Evolutionary conservation across 345 rosid species (phyloP).

Genomic region (Viola odorata): DNA sequence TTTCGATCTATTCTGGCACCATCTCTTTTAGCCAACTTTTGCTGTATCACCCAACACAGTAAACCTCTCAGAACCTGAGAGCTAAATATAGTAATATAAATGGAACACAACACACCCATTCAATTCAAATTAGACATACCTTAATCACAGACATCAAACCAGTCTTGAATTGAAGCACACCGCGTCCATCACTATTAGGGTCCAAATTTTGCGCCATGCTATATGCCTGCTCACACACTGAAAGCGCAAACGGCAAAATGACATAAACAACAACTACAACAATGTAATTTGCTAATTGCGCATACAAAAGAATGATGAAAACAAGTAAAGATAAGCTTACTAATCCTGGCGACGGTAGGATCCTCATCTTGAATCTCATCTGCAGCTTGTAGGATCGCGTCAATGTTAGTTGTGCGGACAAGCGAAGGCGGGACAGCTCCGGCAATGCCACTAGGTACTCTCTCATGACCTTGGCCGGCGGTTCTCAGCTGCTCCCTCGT

Average conservation of each 20-base stretch:
- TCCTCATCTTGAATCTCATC: slow-evolving; percentile 89
- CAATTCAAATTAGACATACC: slow-evolving; percentile 34
- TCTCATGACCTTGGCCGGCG: slow-evolving; percentile 53
- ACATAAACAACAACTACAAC: background rate
- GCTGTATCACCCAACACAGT: slow-evolving; percentile 45
- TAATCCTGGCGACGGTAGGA: slow-evolving; percentile 71
- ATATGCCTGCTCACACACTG: slow-evolving; percentile 98
- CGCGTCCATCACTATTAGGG: slow-evolving; percentile 91
- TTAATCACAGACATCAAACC: slow-evolving; percentile 90
- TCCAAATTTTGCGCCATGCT: slow-evolving; percentile 90
- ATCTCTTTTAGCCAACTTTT: slow-evolving; percentile 91
- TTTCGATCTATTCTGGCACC: slow-evolving; percentile 64
- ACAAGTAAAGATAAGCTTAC: slow-evolving; percentile 33
- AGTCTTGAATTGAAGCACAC: slow-evolving; percentile 99
- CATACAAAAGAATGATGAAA: no score
- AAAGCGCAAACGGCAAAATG: slow-evolving; percentile 4
- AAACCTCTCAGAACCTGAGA: slow-evolving; percentile 2
- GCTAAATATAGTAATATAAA: background rate
- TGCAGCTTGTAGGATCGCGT: slow-evolving; percentile 84
- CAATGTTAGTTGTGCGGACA: slow-evolving; percentile 76
- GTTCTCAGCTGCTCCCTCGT: slow-evolving; percentile 68
- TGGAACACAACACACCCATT: background rate
- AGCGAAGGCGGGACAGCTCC: slow-evolving; percentile 87
- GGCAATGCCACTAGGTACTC: slow-evolving; percentile 63
- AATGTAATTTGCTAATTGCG: background rate